Conservation (phyloP, 345 rosid genomes). For the Citrus sp. region DNA sequence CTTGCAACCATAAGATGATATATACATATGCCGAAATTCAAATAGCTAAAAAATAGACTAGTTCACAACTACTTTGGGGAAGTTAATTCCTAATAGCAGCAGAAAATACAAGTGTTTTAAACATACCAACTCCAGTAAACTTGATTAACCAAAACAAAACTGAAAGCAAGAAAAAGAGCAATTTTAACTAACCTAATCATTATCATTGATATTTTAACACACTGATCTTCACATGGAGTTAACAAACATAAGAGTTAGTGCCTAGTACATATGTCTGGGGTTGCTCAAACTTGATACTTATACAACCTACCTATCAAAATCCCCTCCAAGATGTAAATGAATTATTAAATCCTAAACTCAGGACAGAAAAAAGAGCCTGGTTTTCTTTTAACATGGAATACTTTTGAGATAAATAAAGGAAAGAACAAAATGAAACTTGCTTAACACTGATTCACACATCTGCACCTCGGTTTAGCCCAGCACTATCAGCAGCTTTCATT, state of each 20-base stretch:
- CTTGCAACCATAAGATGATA: no score
- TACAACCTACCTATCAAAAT: slow-evolving; percentile 26
- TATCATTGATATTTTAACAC: neutral
- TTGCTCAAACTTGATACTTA: slow-evolving; percentile 9
- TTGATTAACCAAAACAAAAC: neutral
- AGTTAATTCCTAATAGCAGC: no score
- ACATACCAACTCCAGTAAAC: no score
- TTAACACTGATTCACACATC: slow-evolving; percentile 8
- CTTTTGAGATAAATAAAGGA: neutral
- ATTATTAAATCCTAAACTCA: slow-evolving; percentile 25
- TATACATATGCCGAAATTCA: no score
- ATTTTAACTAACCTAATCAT: slow-evolving; percentile 8
- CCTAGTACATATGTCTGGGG: slow-evolving; percentile 13
- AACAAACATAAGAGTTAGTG: slow-evolving; percentile 8
- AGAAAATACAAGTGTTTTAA: no score
- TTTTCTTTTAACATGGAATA: slow-evolving; percentile 14
- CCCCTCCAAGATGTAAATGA: slow-evolving; percentile 23
- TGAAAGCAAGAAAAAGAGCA: neutral
- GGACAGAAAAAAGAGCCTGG: slow-evolving; percentile 40
- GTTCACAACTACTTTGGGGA: no score
- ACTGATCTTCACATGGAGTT: slow-evolving; percentile 6
- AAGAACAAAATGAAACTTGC: slow-evolving; percentile 11
- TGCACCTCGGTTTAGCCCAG: slow-evolving; percentile 13
- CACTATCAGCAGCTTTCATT: slow-evolving; percentile 18
- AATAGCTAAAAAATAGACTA: no score